Base-by-base conservation (phyloP, 345 rosid genomes). In the Schrenkiella parvula region DNA sequence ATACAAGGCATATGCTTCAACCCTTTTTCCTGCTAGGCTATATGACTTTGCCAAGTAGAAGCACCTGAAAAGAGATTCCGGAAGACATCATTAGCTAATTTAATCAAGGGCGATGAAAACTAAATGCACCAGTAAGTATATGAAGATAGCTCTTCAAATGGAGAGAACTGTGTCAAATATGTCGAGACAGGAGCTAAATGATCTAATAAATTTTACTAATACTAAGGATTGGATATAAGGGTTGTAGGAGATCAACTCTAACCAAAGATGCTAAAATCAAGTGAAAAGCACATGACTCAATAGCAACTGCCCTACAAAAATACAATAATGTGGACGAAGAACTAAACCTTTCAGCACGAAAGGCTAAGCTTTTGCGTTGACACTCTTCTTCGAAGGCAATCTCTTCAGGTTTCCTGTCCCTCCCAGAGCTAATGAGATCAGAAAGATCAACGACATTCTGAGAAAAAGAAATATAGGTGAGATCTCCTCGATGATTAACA, bases 361-460 rank as follows among this genome's bases (percentile, higher is more conserved):
- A 95, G 73, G 90, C 89, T 82, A 92, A 71, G 80, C 83, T 84
- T 82, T 77, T 83, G 48, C 78, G 83, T 55, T 55, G 79, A 75
- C 90, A 90, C 70, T 88, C 92, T 85, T 95, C 97, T 19, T 86
- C 85, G 72, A 95, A 89, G 70, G 89, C 80, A 57, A 83, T 86
- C 78, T 92, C 99, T 80, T 95, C 99, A n/a, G 87, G 84, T 78
- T 83, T 95, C 75, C 86, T 83, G 73, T 95, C 97, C 83, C 98
- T 86, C 80, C 96, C 96, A 43, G 99, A 95, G 80, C 96, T 92
- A 73, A 95, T 87, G 63, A 95, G 91, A 83, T 95, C 99, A 73
- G 95, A 90, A 63, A 95, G 92, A 84, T 92, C 99, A 75, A 89
- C 79, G n/a, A 87, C 86, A 83, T 92, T 95, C 98, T 95, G 95